phyloP scores from a whole-genome alignment of 2,329 filamentous ascomycete species.

The Penicillium thymicola region DNA sequence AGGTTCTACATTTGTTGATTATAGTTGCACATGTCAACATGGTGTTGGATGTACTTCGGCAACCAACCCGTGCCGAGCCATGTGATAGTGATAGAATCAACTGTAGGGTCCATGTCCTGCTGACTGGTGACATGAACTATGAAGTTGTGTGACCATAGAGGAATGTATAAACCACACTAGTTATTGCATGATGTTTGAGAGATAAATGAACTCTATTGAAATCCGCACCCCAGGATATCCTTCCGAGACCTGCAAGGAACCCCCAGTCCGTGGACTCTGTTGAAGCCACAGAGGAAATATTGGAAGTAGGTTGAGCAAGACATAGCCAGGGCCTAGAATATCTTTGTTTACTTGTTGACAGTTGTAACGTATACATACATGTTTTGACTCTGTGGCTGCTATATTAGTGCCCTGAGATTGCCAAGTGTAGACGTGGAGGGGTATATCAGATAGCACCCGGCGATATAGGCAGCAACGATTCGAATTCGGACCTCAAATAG shows the following conservation, averaged over 20 bases:
- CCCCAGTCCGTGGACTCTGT: neutral
- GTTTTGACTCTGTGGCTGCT: neutral
- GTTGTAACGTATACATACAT: neutral
- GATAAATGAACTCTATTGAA: slow-evolving; percentile 1
- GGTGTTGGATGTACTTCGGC: neutral
- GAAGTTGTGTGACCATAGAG: neutral
- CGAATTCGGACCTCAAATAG: neutral
- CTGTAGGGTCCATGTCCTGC: slow-evolving; percentile 1
- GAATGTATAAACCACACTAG: neutral
- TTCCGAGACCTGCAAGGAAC: neutral
- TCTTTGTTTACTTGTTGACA: neutral
- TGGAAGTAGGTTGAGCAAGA: neutral
- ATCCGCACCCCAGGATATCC: neutral
- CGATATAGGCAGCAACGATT: neutral
- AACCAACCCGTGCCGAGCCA: neutral
- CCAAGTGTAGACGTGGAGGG: neutral
- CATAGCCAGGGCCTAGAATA: neutral
- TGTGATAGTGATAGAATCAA: neutral
- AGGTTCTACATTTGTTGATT: neutral
- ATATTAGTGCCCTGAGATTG: neutral
- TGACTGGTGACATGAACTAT: slow-evolving; percentile 1
- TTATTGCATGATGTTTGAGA: neutral
- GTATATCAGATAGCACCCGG: neutral
- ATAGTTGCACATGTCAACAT: neutral
- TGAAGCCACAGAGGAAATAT: neutral